Conservation (phyloP, 2,329 filamentous ascomycete genomes). For the Paecilomyces formosus region DNA sequence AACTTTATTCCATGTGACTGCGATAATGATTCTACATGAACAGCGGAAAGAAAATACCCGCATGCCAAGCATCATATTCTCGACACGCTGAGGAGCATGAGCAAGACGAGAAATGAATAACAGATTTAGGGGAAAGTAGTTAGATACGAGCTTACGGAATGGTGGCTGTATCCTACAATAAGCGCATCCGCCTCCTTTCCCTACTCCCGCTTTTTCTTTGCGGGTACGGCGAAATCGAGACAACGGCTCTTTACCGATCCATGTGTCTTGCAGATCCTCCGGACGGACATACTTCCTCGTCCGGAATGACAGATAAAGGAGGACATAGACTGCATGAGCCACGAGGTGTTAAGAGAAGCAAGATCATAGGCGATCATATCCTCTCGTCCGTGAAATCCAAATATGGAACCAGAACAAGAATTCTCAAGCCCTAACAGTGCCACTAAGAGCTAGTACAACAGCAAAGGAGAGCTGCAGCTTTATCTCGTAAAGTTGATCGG, state of each 20-base stretch:
- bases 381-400: neutral
- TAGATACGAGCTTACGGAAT: too few species aligned
- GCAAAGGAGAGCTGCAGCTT: neutral
- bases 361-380: neutral
- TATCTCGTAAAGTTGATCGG: neutral
- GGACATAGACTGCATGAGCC: neutral
- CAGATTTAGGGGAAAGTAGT: neutral
- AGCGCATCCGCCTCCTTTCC: neutral
- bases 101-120: neutral
- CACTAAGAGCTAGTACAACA: neutral
- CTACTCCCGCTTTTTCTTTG: neutral
- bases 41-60: neutral
- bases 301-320: neutral
- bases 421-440: neutral
- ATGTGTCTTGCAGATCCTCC: neutral
- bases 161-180: too few species aligned
- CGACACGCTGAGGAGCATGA: neutral
- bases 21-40: neutral
- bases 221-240: neutral
- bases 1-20: neutral
- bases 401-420: neutral
- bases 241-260: neutral
- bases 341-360: neutral
- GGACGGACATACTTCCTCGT: neutral
- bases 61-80: neutral